Base-by-base conservation (phyloP, 2,329 filamentous ascomycete genomes). In the Pseudogymnoascus sp. region DNA sequence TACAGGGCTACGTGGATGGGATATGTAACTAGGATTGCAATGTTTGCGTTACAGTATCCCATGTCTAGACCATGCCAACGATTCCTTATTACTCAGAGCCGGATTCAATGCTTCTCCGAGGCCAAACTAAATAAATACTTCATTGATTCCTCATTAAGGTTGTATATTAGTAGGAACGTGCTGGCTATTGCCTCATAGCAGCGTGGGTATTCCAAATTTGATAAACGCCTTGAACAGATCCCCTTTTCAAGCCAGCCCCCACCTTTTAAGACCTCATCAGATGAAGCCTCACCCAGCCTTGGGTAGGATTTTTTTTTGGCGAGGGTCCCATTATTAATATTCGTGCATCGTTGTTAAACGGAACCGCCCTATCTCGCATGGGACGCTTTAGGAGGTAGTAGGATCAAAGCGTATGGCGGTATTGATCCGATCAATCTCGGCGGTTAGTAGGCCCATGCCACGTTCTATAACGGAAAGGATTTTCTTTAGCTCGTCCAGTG, bases 381-480 rank as follows among this genome's bases (percentile, higher is more conserved):
- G 47, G 47, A 28, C 23, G 15, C 19, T n/a, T 33, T 57, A 57
- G 47, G 26, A 3, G 28, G 47, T 2, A 21, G 19, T 23, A 23
- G 26, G 47, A 33, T 57, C 47, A 57, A 57, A 57, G 9, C n/a
- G 26, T 33, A 57, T 57, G n/a, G 47, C 47, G 31, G 36, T 35
- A 57, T 66, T 59, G 42, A 64, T 63, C 31, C 64, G 61, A 35
- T 68, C 64, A 36, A 68, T 68, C 33, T 68, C 66, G 11, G 64
- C 65, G 4, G 44, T 53, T 15, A 73, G 65, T 26, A 71, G 63
- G 26, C 42, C 64, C 71, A 74, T 74, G 6, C 71, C 72, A 1
- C 67, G 53, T 65, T 74, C 72, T 15, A 71, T 70, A 44, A 74
- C 67, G 2, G 62, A 68, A 28, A 74, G 71, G 11, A 74, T 69